A percentile compares a stretch with the other conserved stretches of the same genome.
These are phyloP conservation scores for Boehmeria nivea DNA, from an alignment of 306 rosid genomes.

Conservation along the genomic window DNA sequence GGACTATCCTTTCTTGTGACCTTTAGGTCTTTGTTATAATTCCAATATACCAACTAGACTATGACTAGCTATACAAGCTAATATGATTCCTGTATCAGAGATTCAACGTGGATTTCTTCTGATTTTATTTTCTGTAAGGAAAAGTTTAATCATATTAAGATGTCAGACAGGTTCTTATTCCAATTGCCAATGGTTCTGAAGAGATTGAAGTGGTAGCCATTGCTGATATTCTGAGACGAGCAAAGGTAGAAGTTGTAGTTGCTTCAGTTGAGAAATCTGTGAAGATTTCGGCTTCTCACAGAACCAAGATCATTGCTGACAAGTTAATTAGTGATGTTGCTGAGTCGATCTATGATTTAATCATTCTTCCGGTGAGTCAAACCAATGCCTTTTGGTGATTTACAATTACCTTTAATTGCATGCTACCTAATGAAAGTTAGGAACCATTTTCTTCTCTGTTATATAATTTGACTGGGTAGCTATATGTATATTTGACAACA, in stretches of 20 bases:
- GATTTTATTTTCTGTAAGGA: too few species aligned
- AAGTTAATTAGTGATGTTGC: constrained; percentile 58
- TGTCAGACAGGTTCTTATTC: constrained; percentile 66
- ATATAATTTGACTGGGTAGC: too few species aligned
- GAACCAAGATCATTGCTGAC: constrained; percentile 84
- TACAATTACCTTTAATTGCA: constrained; percentile 9
- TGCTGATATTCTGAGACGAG: constrained; percentile 77
- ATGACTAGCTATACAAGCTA: too few species aligned
- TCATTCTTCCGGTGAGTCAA: constrained; percentile 79
- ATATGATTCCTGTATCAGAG: too few species aligned
- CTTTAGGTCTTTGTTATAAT: too few species aligned
- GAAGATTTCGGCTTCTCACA: constrained; percentile 55
- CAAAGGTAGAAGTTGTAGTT: constrained; percentile 78
- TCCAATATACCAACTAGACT: too few species aligned
- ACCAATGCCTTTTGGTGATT: neutral
- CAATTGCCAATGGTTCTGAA: constrained; percentile 88
- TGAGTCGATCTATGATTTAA: constrained; percentile 62
- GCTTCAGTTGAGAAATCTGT: constrained; percentile 73
- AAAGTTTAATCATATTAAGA: neutral
- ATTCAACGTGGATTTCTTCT: too few species aligned
- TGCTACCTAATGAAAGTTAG: constrained; percentile 4
- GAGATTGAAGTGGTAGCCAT: constrained; percentile 79
- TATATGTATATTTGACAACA: too few species aligned
- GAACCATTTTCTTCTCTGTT: neutral
- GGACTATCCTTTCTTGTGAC: too few species aligned